A percentile compares a stretch with the other conserved stretches of the same genome.
Conservation (phyloP, 306 rosid genomes). For the Luffa acutangula region DNA sequence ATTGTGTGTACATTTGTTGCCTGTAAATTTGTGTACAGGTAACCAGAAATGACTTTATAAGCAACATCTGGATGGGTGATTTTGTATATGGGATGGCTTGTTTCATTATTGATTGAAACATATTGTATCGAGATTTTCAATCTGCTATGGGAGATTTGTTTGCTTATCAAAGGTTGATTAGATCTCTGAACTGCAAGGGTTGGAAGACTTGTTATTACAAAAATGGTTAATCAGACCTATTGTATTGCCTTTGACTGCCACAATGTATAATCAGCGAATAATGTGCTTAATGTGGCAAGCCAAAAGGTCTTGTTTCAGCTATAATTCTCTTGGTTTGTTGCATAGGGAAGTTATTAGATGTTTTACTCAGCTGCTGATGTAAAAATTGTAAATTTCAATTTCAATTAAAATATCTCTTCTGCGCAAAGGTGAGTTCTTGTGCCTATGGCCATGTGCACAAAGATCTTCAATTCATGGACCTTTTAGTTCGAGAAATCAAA, state of each 20-base stretch:
- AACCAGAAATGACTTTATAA: constrained; percentile 25
- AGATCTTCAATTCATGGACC: neutral
- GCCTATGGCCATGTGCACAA: neutral
- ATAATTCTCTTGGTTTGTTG: neutral
- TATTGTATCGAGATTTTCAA: neutral
- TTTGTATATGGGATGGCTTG: constrained; percentile 37
- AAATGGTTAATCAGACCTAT: neutral
- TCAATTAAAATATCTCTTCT: neutral
- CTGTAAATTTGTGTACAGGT: constrained; percentile 13
- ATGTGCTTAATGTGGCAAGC: neutral
- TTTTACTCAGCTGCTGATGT: neutral
- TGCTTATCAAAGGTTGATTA: neutral
- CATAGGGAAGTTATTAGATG: neutral
- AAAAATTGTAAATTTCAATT: neutral
- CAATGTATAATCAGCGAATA: neutral
- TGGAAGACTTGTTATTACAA: neutral
- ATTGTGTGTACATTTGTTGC: constrained; percentile 46
- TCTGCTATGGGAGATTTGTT: neutral
- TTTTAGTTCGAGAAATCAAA: neutral
- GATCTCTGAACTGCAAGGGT: neutral
- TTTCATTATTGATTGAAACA: constrained; percentile 19
- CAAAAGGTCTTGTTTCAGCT: neutral
- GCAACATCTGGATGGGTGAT: constrained; percentile 23
- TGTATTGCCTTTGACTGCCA: neutral
- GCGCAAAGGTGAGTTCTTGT: neutral